These are phyloP conservation scores for Nakazawaea wickerhamii DNA, from an alignment of 805 yeast genomes.

Conservation along the genomic window DNA sequence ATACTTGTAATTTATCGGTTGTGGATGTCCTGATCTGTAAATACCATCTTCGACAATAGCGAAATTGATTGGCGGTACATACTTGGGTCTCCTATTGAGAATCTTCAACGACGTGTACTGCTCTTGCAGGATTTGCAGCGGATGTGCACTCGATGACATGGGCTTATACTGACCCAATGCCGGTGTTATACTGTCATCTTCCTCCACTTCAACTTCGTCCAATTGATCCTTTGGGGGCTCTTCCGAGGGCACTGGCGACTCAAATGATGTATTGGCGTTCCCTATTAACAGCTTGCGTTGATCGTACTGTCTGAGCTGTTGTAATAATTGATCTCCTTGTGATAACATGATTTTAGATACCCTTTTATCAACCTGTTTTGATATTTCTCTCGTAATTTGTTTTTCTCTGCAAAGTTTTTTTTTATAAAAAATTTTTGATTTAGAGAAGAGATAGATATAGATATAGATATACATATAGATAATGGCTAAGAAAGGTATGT, in stretches of 20 bases:
- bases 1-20: constrained; percentile 79
- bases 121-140: constrained; percentile 14
- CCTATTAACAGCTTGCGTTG: constrained; percentile 19
- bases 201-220: neutral
- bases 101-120: constrained; percentile 28
- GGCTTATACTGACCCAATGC: constrained; percentile 10
- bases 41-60: constrained; percentile 83
- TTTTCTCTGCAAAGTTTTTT: neutral
- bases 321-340: constrained; percentile 29
- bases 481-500: constrained; percentile 13
- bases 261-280: neutral
- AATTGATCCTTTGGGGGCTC: neutral
- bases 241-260: neutral
- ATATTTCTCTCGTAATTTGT: neutral
- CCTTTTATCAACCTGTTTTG: neutral
- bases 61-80: constrained; percentile 90
- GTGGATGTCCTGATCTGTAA: constrained; percentile 92
- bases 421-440: neutral
- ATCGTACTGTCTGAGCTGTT: constrained; percentile 29
- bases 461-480: neutral
- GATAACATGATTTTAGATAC: constrained; percentile 21
- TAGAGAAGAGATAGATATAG: neutral
- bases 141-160: neutral
- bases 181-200: neutral
- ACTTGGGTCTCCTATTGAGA: constrained; percentile 26